Evolutionary conservation across 371 early-diverging fungal genomes (phyloP).

Genomic region (Mucor plumbeus): DNA sequence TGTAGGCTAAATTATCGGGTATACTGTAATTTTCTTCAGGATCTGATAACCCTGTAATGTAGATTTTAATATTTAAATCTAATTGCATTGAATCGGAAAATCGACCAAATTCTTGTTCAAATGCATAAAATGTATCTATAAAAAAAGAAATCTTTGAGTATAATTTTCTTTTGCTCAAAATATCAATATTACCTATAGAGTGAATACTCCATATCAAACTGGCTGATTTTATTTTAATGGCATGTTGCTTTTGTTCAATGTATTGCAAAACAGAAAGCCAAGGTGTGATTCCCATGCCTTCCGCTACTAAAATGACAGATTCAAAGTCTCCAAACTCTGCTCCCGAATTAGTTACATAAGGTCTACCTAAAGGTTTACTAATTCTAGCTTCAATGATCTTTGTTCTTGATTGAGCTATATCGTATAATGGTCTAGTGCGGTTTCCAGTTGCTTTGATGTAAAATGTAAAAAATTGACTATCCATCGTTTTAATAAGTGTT

Average conservation of each 20-base stretch:
- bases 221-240: conserved; percentile 22
- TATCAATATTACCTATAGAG: conserved; percentile 29
- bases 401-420: background rate
- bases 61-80: conserved; percentile 10
- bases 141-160: too few species aligned
- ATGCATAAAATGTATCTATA: conserved; percentile 33
- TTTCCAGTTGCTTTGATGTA: conserved; percentile 39
- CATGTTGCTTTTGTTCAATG: conserved; percentile 20
- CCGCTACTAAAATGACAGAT: conserved; percentile 38
- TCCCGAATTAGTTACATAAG: conserved; percentile 16
- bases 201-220: conserved; percentile 36
- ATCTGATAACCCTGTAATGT: conserved; percentile 24
- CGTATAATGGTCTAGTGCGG: conserved; percentile 23
- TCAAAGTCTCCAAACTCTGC: conserved; percentile 36
- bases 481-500: background rate
- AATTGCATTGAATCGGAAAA: conserved; percentile 7
- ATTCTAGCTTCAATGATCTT: conserved; percentile 21
- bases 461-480: conserved; percentile 25
- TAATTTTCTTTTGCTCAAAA: background rate
- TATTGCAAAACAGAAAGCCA: conserved; percentile 46
- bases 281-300: conserved; percentile 53
- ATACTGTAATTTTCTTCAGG: conserved; percentile 15
- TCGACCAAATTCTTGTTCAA: conserved; percentile 20
- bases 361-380: conserved; percentile 39
- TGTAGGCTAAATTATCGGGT: conserved; percentile 7